A percentile compares a stretch with the other conserved stretches of the same genome.
phyloP scores from a whole-genome alignment of 148 eudicot species.

The Beta vulgaris region DNA sequence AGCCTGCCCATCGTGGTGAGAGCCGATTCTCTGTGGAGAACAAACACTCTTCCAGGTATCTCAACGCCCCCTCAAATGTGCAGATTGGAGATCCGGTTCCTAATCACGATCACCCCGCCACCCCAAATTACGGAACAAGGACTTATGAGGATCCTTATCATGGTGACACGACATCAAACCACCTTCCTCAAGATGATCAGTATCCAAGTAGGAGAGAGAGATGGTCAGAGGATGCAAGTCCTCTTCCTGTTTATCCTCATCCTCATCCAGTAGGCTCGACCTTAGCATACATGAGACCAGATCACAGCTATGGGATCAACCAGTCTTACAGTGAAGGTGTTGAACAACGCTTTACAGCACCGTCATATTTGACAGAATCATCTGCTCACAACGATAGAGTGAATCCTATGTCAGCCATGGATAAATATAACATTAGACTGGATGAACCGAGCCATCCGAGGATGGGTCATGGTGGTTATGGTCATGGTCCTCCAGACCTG shows the following conservation, averaged over 20 bases:
- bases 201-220: constrained; percentile 15
- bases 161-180: constrained; percentile 18
- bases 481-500: neutral
- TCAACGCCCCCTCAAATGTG: constrained; percentile 12
- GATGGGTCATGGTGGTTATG: constrained; percentile 19
- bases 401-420: constrained; percentile 35
- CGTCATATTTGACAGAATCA: constrained; percentile 14
- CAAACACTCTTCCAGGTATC: constrained; percentile 9
- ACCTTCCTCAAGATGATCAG: constrained; percentile 12
- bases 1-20: neutral
- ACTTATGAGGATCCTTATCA: constrained; percentile 18
- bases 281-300: constrained; percentile 17
- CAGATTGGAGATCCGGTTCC: constrained; percentile 18
- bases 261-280: constrained; percentile 17
- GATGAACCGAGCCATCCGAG: constrained; percentile 35
- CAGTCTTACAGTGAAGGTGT: constrained; percentile 17
- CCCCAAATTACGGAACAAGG: constrained; percentile 1
- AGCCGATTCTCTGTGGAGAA: constrained; percentile 7
- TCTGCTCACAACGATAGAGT: neutral
- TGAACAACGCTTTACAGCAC: constrained; percentile 17
- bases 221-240: constrained; percentile 1
- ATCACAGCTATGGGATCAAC: constrained; percentile 16
- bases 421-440: constrained; percentile 40
- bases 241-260: constrained; percentile 19
- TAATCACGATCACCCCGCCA: constrained; percentile 9